These are phyloP conservation scores for Syzygium grande DNA, from an alignment of 345 rosid species.

Conservation along the genomic window DNA sequence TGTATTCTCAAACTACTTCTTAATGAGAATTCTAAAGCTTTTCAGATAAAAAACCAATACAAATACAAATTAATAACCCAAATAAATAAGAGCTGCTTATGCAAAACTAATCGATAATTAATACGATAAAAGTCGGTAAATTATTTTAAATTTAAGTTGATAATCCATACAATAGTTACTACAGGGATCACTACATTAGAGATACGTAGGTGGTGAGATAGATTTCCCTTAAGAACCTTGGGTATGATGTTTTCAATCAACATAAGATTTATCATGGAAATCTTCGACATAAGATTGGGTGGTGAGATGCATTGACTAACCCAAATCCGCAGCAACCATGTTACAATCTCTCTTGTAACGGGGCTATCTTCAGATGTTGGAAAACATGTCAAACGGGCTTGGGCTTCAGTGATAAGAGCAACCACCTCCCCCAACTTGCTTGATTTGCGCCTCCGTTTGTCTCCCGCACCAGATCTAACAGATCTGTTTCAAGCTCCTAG, in stretches of 20 bases:
- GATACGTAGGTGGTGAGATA: background rate
- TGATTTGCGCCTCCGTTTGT: fast-evolving
- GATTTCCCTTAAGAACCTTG: background rate
- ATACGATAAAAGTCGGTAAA: too few relatives aligned
- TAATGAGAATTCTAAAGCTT: too few relatives aligned
- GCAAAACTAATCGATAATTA: fast-evolving
- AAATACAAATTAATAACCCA: too few relatives aligned
- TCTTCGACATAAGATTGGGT: background rate
- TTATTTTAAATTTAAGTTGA: too few relatives aligned
- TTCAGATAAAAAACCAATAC: too few relatives aligned
- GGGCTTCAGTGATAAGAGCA: background rate
- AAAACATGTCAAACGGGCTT: background rate
- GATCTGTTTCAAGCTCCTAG: fast-evolving
- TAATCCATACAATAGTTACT: background rate
- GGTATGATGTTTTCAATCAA: background rate
- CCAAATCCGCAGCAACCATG: background rate
- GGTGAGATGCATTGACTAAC: background rate
- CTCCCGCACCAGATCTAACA: background rate
- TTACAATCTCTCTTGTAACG: background rate
- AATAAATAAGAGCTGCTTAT: background rate
- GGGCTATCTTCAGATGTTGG: too few relatives aligned
- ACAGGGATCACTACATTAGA: background rate
- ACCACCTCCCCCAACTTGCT: background rate
- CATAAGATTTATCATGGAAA: too few relatives aligned
- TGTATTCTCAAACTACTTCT: too few relatives aligned